Percentiles rank a stretch among this genome's conserved stretches.
These are phyloP conservation scores for Aegilops speltoides DNA, from an alignment of 176 grass and related monocot genomes.

Conservation along the genomic window DNA sequence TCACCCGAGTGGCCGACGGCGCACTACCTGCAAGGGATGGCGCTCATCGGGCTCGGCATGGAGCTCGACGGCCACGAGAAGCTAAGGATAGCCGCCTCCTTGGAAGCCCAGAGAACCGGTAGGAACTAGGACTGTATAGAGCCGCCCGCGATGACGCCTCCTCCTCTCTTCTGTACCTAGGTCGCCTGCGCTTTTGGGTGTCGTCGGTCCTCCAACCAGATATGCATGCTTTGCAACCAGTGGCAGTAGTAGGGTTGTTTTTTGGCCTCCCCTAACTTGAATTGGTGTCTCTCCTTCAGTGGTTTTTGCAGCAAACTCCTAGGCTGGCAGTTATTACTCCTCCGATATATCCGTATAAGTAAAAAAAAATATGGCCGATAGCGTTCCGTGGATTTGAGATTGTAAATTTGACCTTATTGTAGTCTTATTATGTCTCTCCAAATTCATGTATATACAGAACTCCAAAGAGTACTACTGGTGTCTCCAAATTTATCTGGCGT, in stretches of 20 bases:
- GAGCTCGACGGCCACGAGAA: conserved; percentile 57
- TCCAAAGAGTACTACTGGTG: not conserved
- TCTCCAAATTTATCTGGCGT: not conserved
- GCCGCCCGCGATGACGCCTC: conserved; percentile 23
- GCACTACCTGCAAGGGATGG: conserved; percentile 60
- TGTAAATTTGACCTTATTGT: conserved; percentile 50
- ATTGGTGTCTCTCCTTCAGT: conserved; percentile 29
- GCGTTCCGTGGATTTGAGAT: conserved; percentile 42
- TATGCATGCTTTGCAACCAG: conserved; percentile 42
- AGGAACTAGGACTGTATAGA: conserved; percentile 67
- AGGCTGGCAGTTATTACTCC: conserved; percentile 44
- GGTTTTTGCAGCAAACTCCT: conserved; percentile 42
- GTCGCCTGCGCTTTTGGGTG: conserved; percentile 36
- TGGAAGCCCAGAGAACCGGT: conserved; percentile 62
- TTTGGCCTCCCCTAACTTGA: conserved; percentile 51
- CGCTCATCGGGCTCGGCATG: conserved; percentile 59
- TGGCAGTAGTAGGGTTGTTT: conserved; percentile 64
- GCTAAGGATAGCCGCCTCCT: conserved; percentile 47
- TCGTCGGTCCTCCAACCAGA: conserved; percentile 20
- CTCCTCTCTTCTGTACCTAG: conserved; percentile 46
- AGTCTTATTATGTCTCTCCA: conserved; percentile 26
- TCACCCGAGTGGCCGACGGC: conserved; percentile 66
- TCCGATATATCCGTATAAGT: conserved; percentile 50
- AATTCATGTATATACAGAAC: conserved; percentile 61
- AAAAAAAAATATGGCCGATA: conserved; percentile 21